Percentiles rank a stretch among this genome's conserved stretches.
Conservation (phyloP, 352 stramenopile species). For the Globisporangium polare region DNA sequence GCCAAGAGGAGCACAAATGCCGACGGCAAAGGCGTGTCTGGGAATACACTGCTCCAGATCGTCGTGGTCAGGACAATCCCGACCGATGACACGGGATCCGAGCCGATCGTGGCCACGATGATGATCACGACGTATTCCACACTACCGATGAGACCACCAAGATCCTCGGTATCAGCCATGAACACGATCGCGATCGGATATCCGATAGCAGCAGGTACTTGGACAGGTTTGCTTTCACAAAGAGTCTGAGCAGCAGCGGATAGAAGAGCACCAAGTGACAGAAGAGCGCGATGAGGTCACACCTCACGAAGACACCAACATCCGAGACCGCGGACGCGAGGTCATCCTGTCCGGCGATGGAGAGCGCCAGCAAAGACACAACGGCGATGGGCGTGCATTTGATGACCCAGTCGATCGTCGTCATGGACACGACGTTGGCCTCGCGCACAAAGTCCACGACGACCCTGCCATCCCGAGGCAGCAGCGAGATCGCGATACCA, state of each 20-base stretch:
- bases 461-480: constrained; percentile 11
- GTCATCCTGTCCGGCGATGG: constrained; percentile 16
- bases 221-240: constrained; percentile 21
- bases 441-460: constrained; percentile 30
- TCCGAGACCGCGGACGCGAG: background rate
- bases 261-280: constrained; percentile 22
- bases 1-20: constrained; percentile 53
- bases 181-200: constrained; percentile 35
- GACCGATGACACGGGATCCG: constrained; percentile 17
- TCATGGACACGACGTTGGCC: constrained; percentile 38
- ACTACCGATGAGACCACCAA: constrained; percentile 15
- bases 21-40: constrained; percentile 26
- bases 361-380: constrained; percentile 41
- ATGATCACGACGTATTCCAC: constrained; percentile 22
- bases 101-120: constrained; percentile 23
- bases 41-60: constrained; percentile 25
- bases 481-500: constrained; percentile 20
- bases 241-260: constrained; percentile 19
- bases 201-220: constrained; percentile 45
- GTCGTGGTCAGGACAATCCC: constrained; percentile 24
- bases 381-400: constrained; percentile 34
- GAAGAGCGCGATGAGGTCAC: constrained; percentile 12
- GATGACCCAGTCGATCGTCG: constrained; percentile 40
- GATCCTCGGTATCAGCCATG: constrained; percentile 24
- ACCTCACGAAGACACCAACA: background rate